These are phyloP conservation scores for Echinochloa phyllopogon DNA, from an alignment of 176 grass and related monocot genomes.

Conservation along the genomic window DNA sequence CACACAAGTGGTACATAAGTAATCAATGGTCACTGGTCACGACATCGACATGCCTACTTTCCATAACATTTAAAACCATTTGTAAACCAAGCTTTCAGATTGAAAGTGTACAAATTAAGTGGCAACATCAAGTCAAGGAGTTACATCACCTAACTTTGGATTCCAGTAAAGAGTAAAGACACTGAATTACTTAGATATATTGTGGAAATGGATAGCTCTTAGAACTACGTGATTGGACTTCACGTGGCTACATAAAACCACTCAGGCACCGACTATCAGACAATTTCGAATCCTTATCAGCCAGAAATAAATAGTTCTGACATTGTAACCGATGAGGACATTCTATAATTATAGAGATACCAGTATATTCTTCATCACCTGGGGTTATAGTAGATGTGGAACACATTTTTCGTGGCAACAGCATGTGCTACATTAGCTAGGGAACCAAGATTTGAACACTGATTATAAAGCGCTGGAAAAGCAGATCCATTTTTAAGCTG, in stretches of 20 bases:
- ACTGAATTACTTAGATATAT: not conserved
- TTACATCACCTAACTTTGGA: not conserved
- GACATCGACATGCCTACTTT: not conserved
- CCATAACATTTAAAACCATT: not conserved
- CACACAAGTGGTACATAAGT: not conserved
- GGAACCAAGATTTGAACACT: slow-evolving; percentile 61
- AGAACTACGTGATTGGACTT: not conserved
- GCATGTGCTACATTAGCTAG: slow-evolving; percentile 65
- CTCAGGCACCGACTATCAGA: not conserved
- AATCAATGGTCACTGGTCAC: not conserved
- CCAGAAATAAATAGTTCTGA: not conserved
- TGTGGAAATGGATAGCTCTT: not conserved
- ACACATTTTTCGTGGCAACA: slow-evolving; percentile 67
- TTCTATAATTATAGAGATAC: not conserved
- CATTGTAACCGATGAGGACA: not conserved
- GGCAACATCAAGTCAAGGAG: not conserved
- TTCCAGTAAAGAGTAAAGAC: not conserved
- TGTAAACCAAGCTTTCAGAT: not conserved
- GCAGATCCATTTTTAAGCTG: slow-evolving; percentile 65
- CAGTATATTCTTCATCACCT: slow-evolving; percentile 46
- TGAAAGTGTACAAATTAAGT: not conserved
- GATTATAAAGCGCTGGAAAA: slow-evolving; percentile 56
- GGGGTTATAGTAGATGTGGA: slow-evolving; percentile 90
- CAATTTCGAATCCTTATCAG: not conserved
- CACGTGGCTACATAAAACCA: not conserved